phyloP scores from a whole-genome alignment of 768 basidiomycete species.

The Paxillus involutus region DNA sequence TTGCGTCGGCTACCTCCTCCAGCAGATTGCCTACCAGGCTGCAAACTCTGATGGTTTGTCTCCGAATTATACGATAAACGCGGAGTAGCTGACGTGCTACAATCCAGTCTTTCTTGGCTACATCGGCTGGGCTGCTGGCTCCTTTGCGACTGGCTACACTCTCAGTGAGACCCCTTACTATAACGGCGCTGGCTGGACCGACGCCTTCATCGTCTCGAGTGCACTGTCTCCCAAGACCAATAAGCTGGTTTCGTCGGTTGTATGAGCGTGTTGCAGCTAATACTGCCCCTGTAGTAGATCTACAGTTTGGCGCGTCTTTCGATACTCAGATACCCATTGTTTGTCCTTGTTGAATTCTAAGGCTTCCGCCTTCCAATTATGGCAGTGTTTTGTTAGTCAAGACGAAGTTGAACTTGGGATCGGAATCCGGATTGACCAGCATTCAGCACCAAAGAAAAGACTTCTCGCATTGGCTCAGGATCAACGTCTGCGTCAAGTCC shows the following conservation, averaged over 20 bases:
- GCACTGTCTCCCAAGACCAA: background rate
- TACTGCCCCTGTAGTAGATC: background rate
- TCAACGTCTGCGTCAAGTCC: background rate
- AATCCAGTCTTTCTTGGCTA: slow-evolving; percentile 50
- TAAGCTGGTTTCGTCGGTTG: too few relatives aligned
- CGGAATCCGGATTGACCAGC: background rate
- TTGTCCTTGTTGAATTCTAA: slow-evolving; percentile 20
- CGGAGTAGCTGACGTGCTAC: background rate
- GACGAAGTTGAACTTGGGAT: background rate
- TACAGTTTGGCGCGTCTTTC: too few relatives aligned
- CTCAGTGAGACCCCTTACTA: slow-evolving; percentile 35
- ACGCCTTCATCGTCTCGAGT: slow-evolving; percentile 15
- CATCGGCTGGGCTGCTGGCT: slow-evolving; percentile 60
- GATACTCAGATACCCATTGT: background rate
- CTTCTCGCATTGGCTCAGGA: background rate
- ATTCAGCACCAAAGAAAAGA: background rate
- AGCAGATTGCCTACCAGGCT: slow-evolving; percentile 47
- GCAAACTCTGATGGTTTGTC: slow-evolving; percentile 45
- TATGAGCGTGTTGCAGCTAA: too few relatives aligned
- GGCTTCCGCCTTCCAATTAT: slow-evolving; percentile 10
- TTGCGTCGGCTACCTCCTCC: slow-evolving; percentile 45
- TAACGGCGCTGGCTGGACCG: slow-evolving; percentile 33
- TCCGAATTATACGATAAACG: slow-evolving; percentile 5
- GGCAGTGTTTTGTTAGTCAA: background rate
- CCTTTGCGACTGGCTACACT: slow-evolving; percentile 40